Conservation (phyloP, 768 basidiomycete species). For the Boletus rubroflammeus region DNA sequence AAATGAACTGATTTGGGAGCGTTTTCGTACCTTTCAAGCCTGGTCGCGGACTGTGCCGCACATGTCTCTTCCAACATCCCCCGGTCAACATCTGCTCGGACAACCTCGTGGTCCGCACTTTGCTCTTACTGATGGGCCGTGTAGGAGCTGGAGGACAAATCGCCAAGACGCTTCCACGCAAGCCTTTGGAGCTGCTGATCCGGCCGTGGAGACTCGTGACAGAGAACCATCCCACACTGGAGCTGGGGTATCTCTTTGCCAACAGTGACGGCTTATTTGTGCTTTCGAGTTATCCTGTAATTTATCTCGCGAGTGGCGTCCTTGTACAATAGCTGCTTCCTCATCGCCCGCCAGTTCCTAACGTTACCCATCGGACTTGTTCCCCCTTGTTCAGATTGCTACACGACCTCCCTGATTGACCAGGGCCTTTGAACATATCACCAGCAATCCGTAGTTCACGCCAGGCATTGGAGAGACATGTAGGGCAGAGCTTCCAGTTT, state of each 20-base stretch:
- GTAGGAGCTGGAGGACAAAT: not conserved
- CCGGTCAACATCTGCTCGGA: not conserved
- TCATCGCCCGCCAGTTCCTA: not conserved
- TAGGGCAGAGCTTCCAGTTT: not conserved
- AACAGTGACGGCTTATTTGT: conserved; percentile 5
- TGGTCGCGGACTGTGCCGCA: conserved; percentile 20
- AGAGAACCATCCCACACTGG: not conserved
- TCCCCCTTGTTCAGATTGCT: not conserved
- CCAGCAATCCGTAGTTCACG: not conserved
- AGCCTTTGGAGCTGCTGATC: not conserved
- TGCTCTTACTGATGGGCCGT: not conserved
- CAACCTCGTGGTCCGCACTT: not conserved
- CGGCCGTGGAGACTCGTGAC: not conserved
- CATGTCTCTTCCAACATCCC: not conserved
- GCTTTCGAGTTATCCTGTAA: not conserved
- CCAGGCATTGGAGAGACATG: not conserved
- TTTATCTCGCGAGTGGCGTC: conserved; percentile 2
- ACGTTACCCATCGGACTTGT: not conserved
- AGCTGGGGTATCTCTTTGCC: not conserved
- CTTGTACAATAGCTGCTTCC: not conserved
- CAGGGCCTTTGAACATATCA: not conserved
- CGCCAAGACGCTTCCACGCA: too few relatives aligned
- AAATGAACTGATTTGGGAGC: conserved; percentile 27
- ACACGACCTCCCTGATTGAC: not conserved
- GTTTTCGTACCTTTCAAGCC: conserved; percentile 16